A percentile compares a stretch with the other conserved stretches of the same genome.
Evolutionary conservation across 1,284 basidiomycete genomes (phyloP).

Genomic region (Apiotrichum brassicae): DNA sequence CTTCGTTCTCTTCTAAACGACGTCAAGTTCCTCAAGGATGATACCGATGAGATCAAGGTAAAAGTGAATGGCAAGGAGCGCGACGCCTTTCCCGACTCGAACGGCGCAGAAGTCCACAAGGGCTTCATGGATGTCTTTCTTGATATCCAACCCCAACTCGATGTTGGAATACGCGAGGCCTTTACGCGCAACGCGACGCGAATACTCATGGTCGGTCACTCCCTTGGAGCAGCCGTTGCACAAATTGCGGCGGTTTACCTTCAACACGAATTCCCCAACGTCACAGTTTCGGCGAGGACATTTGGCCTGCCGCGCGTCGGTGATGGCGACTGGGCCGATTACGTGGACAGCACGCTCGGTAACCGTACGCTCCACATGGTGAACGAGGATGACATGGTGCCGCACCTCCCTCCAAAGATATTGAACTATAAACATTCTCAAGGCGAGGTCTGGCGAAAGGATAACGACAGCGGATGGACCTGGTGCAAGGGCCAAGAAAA

Average conservation of each 20-base stretch:
- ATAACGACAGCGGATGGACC: conserved; percentile 7
- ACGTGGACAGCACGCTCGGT: conserved; percentile 7
- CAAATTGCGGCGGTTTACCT: background rate
- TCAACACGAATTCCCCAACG: background rate
- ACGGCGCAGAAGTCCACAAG: background rate
- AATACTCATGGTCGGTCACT: conserved; percentile 1
- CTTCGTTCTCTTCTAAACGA: conserved; percentile 17
- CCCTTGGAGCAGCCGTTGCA: background rate
- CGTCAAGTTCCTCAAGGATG: conserved; percentile 13
- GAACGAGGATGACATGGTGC: conserved; percentile 23
- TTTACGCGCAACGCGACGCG: background rate
- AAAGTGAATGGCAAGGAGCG: background rate
- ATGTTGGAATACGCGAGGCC: background rate
- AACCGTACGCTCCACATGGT: conserved; percentile 16
- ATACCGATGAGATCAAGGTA: background rate
- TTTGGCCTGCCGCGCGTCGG: conserved; percentile 1
- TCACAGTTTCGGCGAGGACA: background rate
- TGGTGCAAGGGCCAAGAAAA: conserved; percentile 26
- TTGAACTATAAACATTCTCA: conserved; percentile 7
- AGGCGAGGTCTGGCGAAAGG: conserved; percentile 21
- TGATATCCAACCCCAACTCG: background rate
- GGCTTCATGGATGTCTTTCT: background rate
- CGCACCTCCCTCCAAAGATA: conserved; percentile 20
- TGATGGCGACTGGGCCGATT: background rate
- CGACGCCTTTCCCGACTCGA: conserved; percentile 15